These are phyloP conservation scores for Solanum hybrid DNA, from an alignment of 305 asterid species.

Conservation along the genomic window DNA sequence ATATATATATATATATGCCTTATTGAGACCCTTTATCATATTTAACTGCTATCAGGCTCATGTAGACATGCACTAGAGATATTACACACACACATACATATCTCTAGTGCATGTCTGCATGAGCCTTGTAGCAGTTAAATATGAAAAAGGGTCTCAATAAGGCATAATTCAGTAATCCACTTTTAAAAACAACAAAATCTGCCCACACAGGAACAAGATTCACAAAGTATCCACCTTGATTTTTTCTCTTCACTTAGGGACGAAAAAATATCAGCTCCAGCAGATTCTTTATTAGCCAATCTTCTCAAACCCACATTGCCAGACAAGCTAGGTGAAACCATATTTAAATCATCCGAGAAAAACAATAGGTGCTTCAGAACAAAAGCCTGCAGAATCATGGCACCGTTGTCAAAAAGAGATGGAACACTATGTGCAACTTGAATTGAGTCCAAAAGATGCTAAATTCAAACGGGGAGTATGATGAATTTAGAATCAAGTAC, in stretches of 20 bases:
- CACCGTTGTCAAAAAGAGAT: conserved; percentile 12
- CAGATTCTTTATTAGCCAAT: conserved; percentile 33
- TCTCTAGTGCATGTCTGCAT: neutral
- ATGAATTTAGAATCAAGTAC: neutral
- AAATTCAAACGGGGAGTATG: neutral
- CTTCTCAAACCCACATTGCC: conserved; percentile 19
- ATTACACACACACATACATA: neutral
- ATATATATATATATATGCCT: neutral
- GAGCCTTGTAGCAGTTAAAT: neutral
- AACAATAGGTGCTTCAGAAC: conserved; percentile 80
- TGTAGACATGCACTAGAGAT: too few relatives aligned
- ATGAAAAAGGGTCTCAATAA: neutral
- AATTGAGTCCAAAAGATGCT: conserved; percentile 1
- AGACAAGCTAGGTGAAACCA: conserved; percentile 20
- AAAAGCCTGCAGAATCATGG: conserved; percentile 70
- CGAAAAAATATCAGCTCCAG: conserved; percentile 47
- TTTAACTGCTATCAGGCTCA: too few relatives aligned
- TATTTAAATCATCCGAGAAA: conserved; percentile 39
- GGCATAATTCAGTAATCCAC: neutral
- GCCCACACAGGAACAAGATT: neutral
- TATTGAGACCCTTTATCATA: too few relatives aligned
- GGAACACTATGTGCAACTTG: conserved; percentile 4
- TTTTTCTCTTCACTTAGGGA: conserved; percentile 61
- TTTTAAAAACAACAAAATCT: neutral
- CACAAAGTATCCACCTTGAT: conserved; percentile 47